These are phyloP conservation scores for Ephemerocybe angulata DNA, from an alignment of 768 basidiomycete species.

Conservation along the genomic window DNA sequence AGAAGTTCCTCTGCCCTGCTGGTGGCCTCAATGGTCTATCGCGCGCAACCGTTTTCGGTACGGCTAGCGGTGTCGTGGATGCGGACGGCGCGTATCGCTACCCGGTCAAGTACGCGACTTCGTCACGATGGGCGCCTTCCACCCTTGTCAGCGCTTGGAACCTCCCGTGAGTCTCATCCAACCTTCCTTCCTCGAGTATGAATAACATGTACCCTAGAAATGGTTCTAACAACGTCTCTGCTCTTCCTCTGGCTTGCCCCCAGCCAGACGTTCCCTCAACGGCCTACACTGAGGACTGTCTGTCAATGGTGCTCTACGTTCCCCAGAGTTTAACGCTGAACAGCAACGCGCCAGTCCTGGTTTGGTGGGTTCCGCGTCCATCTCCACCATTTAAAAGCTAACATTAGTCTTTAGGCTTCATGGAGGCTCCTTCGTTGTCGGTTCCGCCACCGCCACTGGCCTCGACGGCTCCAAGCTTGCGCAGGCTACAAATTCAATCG, in stretches of 20 bases:
- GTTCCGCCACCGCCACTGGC: conserved; percentile 67
- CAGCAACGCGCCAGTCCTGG: conserved; percentile 46
- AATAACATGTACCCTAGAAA: too few relatives aligned
- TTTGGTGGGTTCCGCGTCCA: conserved; percentile 46
- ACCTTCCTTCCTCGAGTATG: conserved; percentile 29
- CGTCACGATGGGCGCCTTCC: conserved; percentile 59
- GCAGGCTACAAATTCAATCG: conserved; percentile 65
- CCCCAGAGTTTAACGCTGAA: conserved; percentile 37
- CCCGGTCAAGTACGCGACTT: conserved; percentile 63
- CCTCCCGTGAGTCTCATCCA: neutral
- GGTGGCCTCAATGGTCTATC: conserved; percentile 23
- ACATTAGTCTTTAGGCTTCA: conserved; percentile 57
- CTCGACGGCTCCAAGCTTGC: conserved; percentile 79
- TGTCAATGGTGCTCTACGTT: conserved; percentile 74
- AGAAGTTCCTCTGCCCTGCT: conserved; percentile 40
- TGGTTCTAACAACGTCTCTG: conserved; percentile 45
- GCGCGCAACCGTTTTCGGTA: conserved; percentile 49
- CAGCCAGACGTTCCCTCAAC: conserved; percentile 52
- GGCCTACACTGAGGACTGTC: conserved; percentile 71
- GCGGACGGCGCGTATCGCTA: conserved; percentile 52
- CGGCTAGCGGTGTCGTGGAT: conserved; percentile 50
- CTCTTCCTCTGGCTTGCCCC: conserved; percentile 68
- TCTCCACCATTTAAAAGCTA: neutral
- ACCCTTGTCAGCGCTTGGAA: conserved; percentile 31
- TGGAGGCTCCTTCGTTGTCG: conserved; percentile 75